Evolutionary conservation across 202 grass and related monocot species (phyloP).

Genomic region (Saccharum hybrid): DNA sequence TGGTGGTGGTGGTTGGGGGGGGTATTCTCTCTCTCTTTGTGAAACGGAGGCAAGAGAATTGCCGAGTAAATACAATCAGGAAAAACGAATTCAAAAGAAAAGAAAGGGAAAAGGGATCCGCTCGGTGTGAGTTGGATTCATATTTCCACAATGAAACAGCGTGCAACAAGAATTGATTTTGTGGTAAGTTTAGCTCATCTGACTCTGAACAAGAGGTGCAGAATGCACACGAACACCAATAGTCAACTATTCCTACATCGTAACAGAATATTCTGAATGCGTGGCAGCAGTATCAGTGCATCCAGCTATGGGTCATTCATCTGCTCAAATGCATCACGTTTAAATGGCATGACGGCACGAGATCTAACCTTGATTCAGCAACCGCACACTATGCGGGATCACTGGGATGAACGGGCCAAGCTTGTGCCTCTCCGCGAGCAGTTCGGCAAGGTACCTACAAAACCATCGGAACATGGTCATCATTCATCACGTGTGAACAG

Average conservation of each 20-base stretch:
- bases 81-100: background rate
- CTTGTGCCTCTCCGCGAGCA: conserved; percentile 94
- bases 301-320: background rate
- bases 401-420: conserved; percentile 86
- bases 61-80: background rate
- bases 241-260: conserved; percentile 40
- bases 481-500: background rate
- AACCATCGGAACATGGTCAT: conserved; percentile 6
- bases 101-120: background rate
- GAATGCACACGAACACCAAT: conserved; percentile 7
- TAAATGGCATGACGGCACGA: conserved; percentile 19
- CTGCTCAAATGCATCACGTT: conserved; percentile 14
- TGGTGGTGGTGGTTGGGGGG: too few relatives aligned
- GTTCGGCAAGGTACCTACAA: conserved; percentile 88
- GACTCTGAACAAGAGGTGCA: conserved; percentile 22
- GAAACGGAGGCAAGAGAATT: too few relatives aligned
- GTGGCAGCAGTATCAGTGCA: conserved; percentile 17
- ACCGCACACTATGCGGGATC: conserved; percentile 70
- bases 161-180: background rate
- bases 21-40: too few relatives aligned
- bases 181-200: background rate
- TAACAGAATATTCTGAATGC: conserved; percentile 44
- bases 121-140: background rate
- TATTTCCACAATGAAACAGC: background rate
- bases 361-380: conserved; percentile 93